These are phyloP conservation scores for Penicillium corylophilum DNA, from an alignment of 2,329 filamentous ascomycete species.

Conservation along the genomic window DNA sequence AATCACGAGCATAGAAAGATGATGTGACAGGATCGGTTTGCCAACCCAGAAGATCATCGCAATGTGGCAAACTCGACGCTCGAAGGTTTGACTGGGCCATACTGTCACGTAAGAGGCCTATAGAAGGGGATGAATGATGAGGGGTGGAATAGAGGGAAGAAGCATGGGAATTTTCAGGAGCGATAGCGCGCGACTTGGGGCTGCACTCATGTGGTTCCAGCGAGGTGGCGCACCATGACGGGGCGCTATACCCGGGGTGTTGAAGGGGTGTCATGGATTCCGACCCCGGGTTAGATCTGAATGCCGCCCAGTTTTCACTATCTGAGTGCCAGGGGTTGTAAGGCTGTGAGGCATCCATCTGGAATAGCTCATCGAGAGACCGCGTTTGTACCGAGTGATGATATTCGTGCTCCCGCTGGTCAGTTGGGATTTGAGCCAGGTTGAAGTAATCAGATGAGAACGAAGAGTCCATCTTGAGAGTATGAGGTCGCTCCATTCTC, in stretches of 20 bases:
- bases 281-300: conserved; percentile 19
- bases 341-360: conserved; percentile 12
- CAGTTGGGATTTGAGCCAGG: conserved; percentile 23
- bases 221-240: conserved; percentile 4
- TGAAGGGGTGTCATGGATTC: conserved; percentile 18
- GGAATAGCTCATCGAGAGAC: conserved; percentile 13
- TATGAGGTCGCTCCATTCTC: background rate
- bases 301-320: conserved; percentile 24
- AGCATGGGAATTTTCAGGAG: background rate
- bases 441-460: conserved; percentile 18
- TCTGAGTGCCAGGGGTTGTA: conserved; percentile 14
- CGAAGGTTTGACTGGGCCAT: conserved; percentile 14
- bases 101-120: conserved; percentile 12
- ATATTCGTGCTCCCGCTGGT: conserved; percentile 20
- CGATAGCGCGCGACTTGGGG: background rate
- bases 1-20: conserved; percentile 4
- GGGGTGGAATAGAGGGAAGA: background rate
- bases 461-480: conserved; percentile 25
- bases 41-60: conserved; percentile 14
- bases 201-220: conserved; percentile 4
- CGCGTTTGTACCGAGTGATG: conserved; percentile 20
- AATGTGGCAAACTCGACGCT: conserved; percentile 7
- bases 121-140: conserved; percentile 6
- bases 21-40: conserved; percentile 3
- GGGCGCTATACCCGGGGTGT: conserved; percentile 11